Conservation (phyloP, 768 basidiomycete genomes). For the Rhodotorula sphaerocarpa region DNA sequence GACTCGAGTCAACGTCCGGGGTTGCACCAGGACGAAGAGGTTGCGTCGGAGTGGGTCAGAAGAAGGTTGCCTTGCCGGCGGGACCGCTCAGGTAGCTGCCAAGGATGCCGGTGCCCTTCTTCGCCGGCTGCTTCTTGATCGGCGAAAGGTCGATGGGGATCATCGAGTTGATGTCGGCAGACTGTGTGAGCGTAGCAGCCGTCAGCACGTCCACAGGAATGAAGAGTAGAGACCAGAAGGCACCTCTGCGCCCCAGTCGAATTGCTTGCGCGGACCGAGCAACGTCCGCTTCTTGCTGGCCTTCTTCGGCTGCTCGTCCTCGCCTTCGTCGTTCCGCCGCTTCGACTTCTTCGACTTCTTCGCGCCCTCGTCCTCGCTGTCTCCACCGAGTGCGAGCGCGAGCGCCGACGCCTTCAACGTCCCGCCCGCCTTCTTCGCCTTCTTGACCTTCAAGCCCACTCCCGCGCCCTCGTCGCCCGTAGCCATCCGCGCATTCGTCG, state of each 20-base stretch:
- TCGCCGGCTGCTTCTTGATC: slow-evolving; percentile 13
- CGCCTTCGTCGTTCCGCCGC: neutral
- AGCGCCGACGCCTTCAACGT: slow-evolving; percentile 11
- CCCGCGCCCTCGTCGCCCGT: neutral
- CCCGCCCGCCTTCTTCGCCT: slow-evolving; percentile 18
- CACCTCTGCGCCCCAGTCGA: slow-evolving; percentile 25
- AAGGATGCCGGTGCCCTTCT: neutral
- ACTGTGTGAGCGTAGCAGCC: neutral
- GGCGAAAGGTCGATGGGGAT: slow-evolving; percentile 29
- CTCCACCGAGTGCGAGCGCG: slow-evolving; percentile 1
- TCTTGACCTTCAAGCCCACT: slow-evolving; percentile 11
- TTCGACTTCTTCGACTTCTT: neutral
- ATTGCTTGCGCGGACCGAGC: slow-evolving; percentile 12
- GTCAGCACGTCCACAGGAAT: neutral
- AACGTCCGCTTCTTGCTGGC: slow-evolving; percentile 26
- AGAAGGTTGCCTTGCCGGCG: neutral
- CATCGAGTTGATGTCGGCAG: slow-evolving; percentile 21
- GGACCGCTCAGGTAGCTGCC: too few relatives aligned
- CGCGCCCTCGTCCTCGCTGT: slow-evolving; percentile 1
- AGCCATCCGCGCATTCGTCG: neutral
- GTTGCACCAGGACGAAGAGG: neutral
- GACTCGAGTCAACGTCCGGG: too few relatives aligned
- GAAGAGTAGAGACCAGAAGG: neutral
- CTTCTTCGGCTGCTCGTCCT: slow-evolving; percentile 19
- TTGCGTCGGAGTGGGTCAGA: neutral